Evolutionary conservation across 2,329 filamentous ascomycete genomes (phyloP), one percentile per base, ranked within the genome.

Genomic region (Fusarium mundagurra): DNA sequence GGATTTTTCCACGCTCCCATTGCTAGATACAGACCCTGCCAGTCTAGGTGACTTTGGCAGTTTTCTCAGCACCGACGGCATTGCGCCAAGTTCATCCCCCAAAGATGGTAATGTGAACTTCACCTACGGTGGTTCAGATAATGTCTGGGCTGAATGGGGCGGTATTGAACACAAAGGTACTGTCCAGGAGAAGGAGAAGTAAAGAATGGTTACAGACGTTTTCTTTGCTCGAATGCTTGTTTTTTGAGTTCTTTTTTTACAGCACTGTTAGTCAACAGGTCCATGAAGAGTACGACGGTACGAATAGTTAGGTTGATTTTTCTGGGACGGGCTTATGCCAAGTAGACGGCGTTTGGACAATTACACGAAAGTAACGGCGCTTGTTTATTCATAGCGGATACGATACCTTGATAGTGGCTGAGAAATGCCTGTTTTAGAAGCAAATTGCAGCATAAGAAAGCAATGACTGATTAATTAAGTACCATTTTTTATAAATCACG

Each of bases 1-100:
- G 17, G 86, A 88, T 64, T 78, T 88, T 34, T 80, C 78, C 59
- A 81, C 71, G 64, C 71, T 87, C 38, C 83, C 83, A 9, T 75
- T 81, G n/a, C 75, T 86, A 4, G 83, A 84, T 45, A 80, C 80
- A 62, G 80, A 83, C 61, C 82, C 79, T 8, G 72, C 80, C 17
- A 75, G 69, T 50, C 54, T 84, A 36, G 69, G 88, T 31, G 87
- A 89, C 73, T 88, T 89, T 78, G 82, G 82, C 43, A 84, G 81
- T 36, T 82, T 88, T 36, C 80, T 90, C 27, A 84, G 84, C 72
- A 86, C 86, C 2, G 87, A 89, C 54, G 79, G 80, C 34, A 76
- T 82, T 16, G 84, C 88, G 82, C 84, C 86, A 11, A 88, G 86
- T 75, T 88, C 87, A 16, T 85, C 88, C 41, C 84, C 87, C 17